Evolutionary conservation across 164 flowering plant species (phyloP).

Genomic region (Vitis cinerea): DNA sequence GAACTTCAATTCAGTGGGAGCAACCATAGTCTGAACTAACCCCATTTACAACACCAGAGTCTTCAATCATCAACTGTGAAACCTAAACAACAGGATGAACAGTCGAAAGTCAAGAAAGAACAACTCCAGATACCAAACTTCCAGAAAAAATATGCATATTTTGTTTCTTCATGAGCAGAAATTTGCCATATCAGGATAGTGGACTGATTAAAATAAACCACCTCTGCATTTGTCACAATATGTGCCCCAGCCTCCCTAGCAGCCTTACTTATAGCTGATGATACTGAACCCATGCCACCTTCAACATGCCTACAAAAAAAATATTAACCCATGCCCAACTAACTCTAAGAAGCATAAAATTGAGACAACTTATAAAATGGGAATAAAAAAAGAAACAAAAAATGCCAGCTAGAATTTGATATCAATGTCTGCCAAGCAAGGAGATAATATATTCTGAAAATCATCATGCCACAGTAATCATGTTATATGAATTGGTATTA

Average conservation of each 20-base stretch:
- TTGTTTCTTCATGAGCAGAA: not conserved
- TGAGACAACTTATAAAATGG: too few relatives aligned
- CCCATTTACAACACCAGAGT: slow-evolving; percentile 67
- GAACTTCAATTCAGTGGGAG: too few relatives aligned
- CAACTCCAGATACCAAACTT: not conserved
- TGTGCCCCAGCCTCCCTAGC: slow-evolving; percentile 89
- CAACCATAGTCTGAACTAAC: slow-evolving; percentile 37
- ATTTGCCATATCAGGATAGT: not conserved
- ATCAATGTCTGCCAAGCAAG: too few relatives aligned
- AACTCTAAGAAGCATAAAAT: too few relatives aligned
- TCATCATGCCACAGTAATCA: too few relatives aligned
- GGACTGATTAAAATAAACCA: slow-evolving; percentile 14
- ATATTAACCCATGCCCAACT: too few relatives aligned
- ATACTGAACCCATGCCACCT: slow-evolving; percentile 97
- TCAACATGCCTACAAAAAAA: slow-evolving; percentile 70
- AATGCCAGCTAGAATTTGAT: too few relatives aligned
- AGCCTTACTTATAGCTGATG: slow-evolving; percentile 70
- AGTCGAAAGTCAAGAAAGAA: not conserved
- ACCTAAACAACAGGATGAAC: slow-evolving; percentile 46
- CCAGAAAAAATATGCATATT: not conserved
- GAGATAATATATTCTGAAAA: too few relatives aligned
- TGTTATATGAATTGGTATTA: too few relatives aligned
- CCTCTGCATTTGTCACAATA: slow-evolving; percentile 79
- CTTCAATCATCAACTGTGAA: slow-evolving; percentile 52
- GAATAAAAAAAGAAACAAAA: too few relatives aligned